A percentile compares a stretch with the other conserved stretches of the same genome.
Evolutionary conservation across 352 stramenopile genomes (phyloP).

Genomic region (Globisporangium ultimum): DNA sequence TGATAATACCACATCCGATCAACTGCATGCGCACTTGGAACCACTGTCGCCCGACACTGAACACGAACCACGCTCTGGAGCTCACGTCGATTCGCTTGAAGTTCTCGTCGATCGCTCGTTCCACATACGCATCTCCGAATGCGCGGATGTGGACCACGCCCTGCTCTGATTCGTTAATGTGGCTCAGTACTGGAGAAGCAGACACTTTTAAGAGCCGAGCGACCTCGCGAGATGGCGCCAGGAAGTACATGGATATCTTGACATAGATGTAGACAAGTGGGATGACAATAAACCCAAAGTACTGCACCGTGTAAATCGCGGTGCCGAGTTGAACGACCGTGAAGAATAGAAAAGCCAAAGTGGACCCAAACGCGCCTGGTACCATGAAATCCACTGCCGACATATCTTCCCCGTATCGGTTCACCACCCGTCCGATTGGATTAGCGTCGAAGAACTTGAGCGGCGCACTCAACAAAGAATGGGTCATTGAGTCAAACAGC

Average conservation of each 20-base stretch:
- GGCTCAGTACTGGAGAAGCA: conserved; percentile 31
- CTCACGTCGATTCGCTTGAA: conserved; percentile 12
- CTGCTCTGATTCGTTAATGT: conserved; percentile 24
- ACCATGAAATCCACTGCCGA: conserved; percentile 77
- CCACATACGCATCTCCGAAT: conserved; percentile 18
- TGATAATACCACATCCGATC: conserved; percentile 36
- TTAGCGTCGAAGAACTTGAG: conserved; percentile 90
- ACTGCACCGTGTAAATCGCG: conserved; percentile 61
- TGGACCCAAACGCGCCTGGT: conserved; percentile 13
- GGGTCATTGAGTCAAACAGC: conserved; percentile 77
- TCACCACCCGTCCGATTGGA: conserved; percentile 79
- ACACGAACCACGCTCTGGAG: conserved; percentile 28
- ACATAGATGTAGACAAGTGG: too few species aligned
- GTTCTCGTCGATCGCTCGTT: conserved; percentile 24
- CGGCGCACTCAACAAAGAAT: conserved; percentile 66
- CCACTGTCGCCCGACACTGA: conserved; percentile 38
- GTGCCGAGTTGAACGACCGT: conserved; percentile 60
- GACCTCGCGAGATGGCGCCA: conserved; percentile 28
- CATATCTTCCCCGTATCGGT: conserved; percentile 85
- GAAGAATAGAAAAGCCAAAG: conserved; percentile 42
- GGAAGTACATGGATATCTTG: too few species aligned
- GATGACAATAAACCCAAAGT: conserved; percentile 58
- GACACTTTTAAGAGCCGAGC: conserved; percentile 29
- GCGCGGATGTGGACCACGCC: conserved; percentile 30
- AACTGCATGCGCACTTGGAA: conserved; percentile 50